These are phyloP conservation scores for Coemansia sp. DNA, from an alignment of 192 early-diverging fungal genomes.

Conservation along the genomic window DNA sequence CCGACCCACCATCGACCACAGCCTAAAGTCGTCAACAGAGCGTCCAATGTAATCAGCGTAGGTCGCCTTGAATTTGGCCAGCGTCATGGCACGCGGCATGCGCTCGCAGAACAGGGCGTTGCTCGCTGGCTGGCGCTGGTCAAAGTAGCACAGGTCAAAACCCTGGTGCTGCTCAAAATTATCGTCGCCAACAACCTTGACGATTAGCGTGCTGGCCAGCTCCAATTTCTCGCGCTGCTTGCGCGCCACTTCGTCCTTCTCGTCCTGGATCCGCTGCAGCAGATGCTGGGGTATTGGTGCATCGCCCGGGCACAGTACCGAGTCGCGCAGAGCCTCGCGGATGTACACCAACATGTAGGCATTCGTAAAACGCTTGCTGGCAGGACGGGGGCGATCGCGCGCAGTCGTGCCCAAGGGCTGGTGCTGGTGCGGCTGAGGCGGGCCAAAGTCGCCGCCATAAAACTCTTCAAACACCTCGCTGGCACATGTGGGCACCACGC, in stretches of 20 bases:
- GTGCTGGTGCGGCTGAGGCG: conserved; percentile 19
- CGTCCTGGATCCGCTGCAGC: conserved; percentile 66
- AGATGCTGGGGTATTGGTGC: conserved; percentile 86
- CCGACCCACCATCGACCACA: conserved; percentile 88
- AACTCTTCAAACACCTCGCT: conserved; percentile 94
- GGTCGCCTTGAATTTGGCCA: conserved; percentile 57
- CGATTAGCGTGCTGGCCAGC: conserved; percentile 53
- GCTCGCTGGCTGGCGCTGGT: conserved; percentile 53
- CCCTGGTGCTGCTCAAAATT: conserved; percentile 74
- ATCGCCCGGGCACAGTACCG: conserved; percentile 69
- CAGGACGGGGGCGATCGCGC: conserved; percentile 26
- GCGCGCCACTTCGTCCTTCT: conserved; percentile 62
- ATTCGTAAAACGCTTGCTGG: conserved; percentile 86
- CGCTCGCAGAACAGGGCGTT: conserved; percentile 42
- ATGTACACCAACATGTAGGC: conserved; percentile 99
- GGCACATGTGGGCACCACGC: conserved; percentile 77
- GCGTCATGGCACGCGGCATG: conserved; percentile 37
- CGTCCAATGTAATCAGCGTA: conserved; percentile 58
- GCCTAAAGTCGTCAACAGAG: conserved; percentile 62
- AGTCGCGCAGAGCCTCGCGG: conserved; percentile 72
- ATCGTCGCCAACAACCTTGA: conserved; percentile 68
- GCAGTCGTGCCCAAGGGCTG: conserved; percentile 41
- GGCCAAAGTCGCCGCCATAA: conserved; percentile 79
- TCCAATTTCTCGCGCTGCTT: conserved; percentile 73
- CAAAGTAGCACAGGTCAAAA: conserved; percentile 87